Evolutionary conservation across 345 rosid genomes (phyloP).

Genomic region (Arabidopsis arenosa): DNA sequence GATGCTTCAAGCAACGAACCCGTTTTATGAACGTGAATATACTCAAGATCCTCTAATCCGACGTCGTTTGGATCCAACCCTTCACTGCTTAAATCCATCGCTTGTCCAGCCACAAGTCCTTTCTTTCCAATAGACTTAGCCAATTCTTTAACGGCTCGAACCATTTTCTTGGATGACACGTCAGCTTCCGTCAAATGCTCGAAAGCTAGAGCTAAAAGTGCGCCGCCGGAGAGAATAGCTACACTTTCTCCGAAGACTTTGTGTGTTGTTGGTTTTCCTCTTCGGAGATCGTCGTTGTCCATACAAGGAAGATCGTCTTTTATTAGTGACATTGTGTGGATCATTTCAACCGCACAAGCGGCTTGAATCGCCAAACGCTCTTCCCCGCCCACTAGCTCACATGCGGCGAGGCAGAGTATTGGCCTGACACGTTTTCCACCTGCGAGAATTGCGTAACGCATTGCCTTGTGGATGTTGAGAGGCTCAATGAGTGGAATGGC

Average conservation of each 20-base stretch:
- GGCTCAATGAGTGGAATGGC: constrained; percentile 67
- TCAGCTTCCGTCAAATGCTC: constrained; percentile 68
- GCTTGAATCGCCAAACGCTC: constrained; percentile 68
- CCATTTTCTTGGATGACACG: constrained; percentile 50
- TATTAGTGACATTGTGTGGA: constrained; percentile 88
- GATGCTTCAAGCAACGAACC: constrained; percentile 75
- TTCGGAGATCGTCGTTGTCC: constrained; percentile 91
- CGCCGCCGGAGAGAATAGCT: constrained; percentile 82
- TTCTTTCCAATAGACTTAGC: constrained; percentile 67
- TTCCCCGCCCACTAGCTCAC: constrained; percentile 74
- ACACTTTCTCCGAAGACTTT: constrained; percentile 81
- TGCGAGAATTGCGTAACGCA: constrained; percentile 85
- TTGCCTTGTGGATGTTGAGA: constrained; percentile 75
- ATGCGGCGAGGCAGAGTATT: constrained; percentile 75
- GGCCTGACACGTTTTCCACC: constrained; percentile 89
- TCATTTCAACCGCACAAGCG: constrained; percentile 90
- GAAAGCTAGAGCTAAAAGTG: constrained; percentile 68
- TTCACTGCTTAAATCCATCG: constrained; percentile 70
- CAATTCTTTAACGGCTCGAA: constrained; percentile 67
- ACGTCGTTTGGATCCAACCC: constrained; percentile 47
- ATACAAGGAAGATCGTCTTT: constrained; percentile 93
- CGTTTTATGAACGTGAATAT: constrained; percentile 81
- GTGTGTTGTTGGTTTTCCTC: constrained; percentile 89
- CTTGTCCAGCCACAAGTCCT: constrained; percentile 89
- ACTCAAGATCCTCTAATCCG: constrained; percentile 66